Evolutionary conservation across 345 rosid species (phyloP), one percentile per base, ranked within the genome.

Genomic region (Acer campestre): DNA sequence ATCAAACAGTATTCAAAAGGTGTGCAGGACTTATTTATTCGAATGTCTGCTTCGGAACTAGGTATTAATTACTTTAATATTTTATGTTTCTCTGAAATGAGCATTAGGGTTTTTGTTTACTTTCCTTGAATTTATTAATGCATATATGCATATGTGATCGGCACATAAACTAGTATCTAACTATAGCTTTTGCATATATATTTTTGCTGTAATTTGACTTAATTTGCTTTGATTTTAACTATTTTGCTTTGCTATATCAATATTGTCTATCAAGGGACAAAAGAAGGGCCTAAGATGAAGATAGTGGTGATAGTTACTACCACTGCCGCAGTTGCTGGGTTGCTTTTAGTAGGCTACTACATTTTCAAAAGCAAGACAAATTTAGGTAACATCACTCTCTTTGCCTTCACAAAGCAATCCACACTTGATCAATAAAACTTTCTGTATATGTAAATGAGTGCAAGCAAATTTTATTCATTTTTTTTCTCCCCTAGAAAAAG

Each of bases 21-120:
- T 14, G 91, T 86, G 62, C 81, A 86, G 48, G 85, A 80, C 77
- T 78, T 88, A 6, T 84, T 69, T 14, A 78, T 88, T 49, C 76
- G 88, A 78, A 78, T 84, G 85, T 80, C 86, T 27, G 83, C 88
- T 74, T 78, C 85, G 7, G 85, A 86, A 66, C 20, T 77, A 80
- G 88, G 89, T 85, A 81, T 5, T 25, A 25, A 25, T 25, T 25
- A 25, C 27, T 25, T 25, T 25, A 25, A 25, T 25, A 25, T 25
- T 25, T 25, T 25, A 25, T 25, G 27, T 25, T 25, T 25, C 27
- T 25, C 0, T 1, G 1, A 25, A 25, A 25, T 25, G 27, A 25
- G 27, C 27, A 25, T 25, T 25, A 0, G 27, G 27, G 27, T 25
- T 25, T 25, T 56, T 55, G 0, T 16, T 17, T 55, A 18, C 3